phyloP scores from a whole-genome alignment of 2,329 filamentous ascomycete genomes.

The Hortaea sp. region DNA sequence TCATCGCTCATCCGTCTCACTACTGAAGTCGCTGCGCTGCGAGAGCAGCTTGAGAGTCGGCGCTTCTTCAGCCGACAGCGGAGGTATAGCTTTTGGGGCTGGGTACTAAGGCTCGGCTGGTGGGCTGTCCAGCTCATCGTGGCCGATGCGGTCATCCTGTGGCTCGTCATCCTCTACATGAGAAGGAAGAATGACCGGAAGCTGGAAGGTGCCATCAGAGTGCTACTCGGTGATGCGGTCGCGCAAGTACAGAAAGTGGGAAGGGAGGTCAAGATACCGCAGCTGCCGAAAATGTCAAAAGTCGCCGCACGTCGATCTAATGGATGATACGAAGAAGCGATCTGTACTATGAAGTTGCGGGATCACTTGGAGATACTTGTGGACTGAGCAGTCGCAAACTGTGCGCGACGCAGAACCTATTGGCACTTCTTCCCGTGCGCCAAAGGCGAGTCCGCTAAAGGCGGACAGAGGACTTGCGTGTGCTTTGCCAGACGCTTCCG shows the following conservation, averaged over 20 bases:
- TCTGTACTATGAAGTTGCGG: too few relatives aligned
- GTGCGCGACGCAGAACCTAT: too few relatives aligned
- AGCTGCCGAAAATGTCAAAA: constrained; percentile 9
- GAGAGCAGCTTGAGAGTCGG: constrained; percentile 78
- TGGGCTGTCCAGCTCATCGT: constrained; percentile 61
- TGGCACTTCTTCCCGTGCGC: too few relatives aligned
- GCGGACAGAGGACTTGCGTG: too few relatives aligned
- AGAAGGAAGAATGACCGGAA: constrained; percentile 59
- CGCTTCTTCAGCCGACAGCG: constrained; percentile 60
- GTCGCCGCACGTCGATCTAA: background rate
- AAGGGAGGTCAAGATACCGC: constrained; percentile 24
- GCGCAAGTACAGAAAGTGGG: constrained; percentile 25
- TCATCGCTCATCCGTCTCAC: constrained; percentile 79
- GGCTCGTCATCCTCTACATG: constrained; percentile 61
- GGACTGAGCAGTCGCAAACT: too few relatives aligned
- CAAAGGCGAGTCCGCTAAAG: too few relatives aligned
- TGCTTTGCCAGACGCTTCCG: too few relatives aligned
- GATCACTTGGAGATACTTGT: too few relatives aligned
- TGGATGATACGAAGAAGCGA: too few relatives aligned
- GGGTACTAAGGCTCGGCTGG: constrained; percentile 64
- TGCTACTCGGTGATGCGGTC: constrained; percentile 44
- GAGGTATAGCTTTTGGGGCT: constrained; percentile 55
- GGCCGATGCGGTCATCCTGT: constrained; percentile 58
- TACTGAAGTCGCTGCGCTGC: constrained; percentile 79
- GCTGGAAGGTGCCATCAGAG: constrained; percentile 63